phyloP scores from a whole-genome alignment of 306 rosid species.

The Vigna mungo region DNA sequence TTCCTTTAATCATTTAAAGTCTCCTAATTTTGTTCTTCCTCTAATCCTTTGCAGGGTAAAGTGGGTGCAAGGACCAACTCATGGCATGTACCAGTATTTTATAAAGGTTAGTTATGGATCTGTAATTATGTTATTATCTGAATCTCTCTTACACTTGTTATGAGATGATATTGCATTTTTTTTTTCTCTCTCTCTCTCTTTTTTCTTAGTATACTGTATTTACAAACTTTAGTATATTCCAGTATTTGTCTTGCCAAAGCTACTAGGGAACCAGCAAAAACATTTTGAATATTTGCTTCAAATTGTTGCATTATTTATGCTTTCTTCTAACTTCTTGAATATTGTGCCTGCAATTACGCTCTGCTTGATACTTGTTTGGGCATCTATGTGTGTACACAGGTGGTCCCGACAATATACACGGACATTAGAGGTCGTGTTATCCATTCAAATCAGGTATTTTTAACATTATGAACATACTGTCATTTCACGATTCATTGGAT shows the following conservation, averaged over 20 bases:
- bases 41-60: constrained; percentile 64
- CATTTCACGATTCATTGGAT: constrained; percentile 32
- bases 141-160: constrained; percentile 6
- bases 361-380: constrained; percentile 27
- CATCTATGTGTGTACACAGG: constrained; percentile 50
- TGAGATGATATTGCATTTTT: constrained; percentile 9
- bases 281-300: constrained; percentile 17
- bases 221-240: neutral
- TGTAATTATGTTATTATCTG: constrained; percentile 8
- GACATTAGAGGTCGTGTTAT: constrained; percentile 67
- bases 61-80: constrained; percentile 69
- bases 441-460: constrained; percentile 84
- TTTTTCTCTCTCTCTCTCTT: too few species aligned
- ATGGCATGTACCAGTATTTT: constrained; percentile 86
- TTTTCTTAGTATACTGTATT: constrained; percentile 11
- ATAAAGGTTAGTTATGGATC: constrained; percentile 69
- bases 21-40: constrained; percentile 25
- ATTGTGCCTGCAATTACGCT: neutral
- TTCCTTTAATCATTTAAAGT: constrained; percentile 23
- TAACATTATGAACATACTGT: constrained; percentile 25
- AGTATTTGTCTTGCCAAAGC: neutral
- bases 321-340: neutral
- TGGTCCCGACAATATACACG: constrained; percentile 85
- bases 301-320: constrained; percentile 14
- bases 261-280: neutral